Evolutionary conservation across 306 rosid genomes (phyloP), one percentile per base, ranked within the genome.

Genomic region (Argentina anserina): DNA sequence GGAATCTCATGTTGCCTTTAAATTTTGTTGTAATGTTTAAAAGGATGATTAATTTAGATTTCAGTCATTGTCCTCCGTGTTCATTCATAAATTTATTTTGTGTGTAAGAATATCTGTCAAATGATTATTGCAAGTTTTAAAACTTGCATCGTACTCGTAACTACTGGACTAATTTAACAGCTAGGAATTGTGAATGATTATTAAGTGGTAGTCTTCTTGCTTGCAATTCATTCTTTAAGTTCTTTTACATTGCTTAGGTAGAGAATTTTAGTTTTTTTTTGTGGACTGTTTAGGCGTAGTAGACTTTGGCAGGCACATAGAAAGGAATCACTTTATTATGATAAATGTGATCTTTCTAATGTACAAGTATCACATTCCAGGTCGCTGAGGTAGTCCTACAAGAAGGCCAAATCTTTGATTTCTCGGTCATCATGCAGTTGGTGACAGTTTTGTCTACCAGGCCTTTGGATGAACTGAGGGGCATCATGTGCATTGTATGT

Each of bases 371-470:
- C 75, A 70, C 76, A 53, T 89, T 86, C 71, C 92, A 93, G 98
- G 98, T 79, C 45, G 87, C 98, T 29, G 98, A 93, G 76, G 92
- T 86, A 67, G 84, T 93, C 78, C 75, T 89, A 71, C 98, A 93
- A 84, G 97, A 90, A 75, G 92, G 89, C 78, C 94, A 85, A 59
- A 81, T 80, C 71, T 90, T 87, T 71, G 96, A 89, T 85, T 81
- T 91, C 83, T 87, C 97, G 34, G 80, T 91, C 70, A 82, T 93
- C 78, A 85, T 91, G 86, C 96, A 93, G 86, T 74, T 93, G 87
- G 97, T 93, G 84, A 83, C 85, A 65, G 79, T 87, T 85, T 79
- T 90, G 81, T 84, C 96, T 65, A 81, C 84, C 76, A 84, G 86
- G 77, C 90, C 98, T 70, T 79, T 89, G 46, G 87, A 89, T 73